phyloP scores from a whole-genome alignment of 2,329 filamentous ascomycete genomes.

The Aureobasidium sp. region DNA sequence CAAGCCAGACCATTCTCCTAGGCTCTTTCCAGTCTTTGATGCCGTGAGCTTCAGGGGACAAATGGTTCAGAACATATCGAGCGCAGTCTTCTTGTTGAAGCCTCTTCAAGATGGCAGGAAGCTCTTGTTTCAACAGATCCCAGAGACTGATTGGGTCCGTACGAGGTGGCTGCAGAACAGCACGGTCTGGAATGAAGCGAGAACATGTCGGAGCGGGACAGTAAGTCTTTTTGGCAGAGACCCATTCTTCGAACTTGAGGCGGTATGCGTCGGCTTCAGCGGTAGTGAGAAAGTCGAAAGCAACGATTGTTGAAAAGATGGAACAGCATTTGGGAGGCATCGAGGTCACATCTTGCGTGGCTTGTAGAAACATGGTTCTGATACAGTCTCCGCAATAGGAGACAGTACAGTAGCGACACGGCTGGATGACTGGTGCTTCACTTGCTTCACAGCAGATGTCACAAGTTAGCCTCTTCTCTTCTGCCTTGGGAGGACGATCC shows the following conservation, averaged over 20 bases:
- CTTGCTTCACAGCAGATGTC: constrained; percentile 30
- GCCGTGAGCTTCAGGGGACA: neutral
- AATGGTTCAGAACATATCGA: neutral
- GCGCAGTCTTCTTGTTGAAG: neutral
- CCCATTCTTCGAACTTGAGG: constrained; percentile 54
- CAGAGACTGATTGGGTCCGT: constrained; percentile 15
- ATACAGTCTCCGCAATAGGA: constrained; percentile 43
- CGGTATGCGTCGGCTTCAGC: constrained; percentile 44
- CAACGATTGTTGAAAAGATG: constrained; percentile 47
- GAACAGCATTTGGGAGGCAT: constrained; percentile 55
- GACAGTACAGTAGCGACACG: constrained; percentile 38
- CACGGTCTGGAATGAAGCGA: constrained; percentile 48
- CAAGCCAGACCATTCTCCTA: neutral
- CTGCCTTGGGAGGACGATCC: neutral
- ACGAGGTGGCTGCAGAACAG: constrained; percentile 26
- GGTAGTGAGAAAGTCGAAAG: constrained; percentile 37
- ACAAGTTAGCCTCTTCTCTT: constrained; percentile 25
- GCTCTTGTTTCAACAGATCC: constrained; percentile 17
- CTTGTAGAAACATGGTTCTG: constrained; percentile 45
- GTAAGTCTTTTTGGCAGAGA: constrained; percentile 50
- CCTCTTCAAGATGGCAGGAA: neutral
- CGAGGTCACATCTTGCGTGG: constrained; percentile 40
- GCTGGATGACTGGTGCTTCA: constrained; percentile 26
- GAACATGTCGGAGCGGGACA: constrained; percentile 56
- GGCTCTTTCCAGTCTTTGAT: neutral